A percentile compares a stretch with the other conserved stretches of the same genome.
phyloP scores from a whole-genome alignment of 257 asterid species.

The Fraxinus cuspidata region DNA sequence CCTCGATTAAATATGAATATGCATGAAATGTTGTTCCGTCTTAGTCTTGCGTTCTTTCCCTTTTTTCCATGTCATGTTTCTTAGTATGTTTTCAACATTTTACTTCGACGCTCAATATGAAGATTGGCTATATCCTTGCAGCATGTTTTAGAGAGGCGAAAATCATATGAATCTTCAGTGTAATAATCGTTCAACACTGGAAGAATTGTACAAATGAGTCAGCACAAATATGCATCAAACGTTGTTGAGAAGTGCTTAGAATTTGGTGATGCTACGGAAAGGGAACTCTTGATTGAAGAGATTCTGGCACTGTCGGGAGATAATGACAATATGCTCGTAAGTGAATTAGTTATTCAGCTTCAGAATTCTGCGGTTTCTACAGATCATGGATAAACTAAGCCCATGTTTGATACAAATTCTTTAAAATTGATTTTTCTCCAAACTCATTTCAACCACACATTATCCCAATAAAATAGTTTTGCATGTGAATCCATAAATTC shows the following conservation, averaged over 20 bases:
- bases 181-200: too few species aligned
- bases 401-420: too few species aligned
- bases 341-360: conserved; percentile 18
- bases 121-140: conserved; percentile 35
- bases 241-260: conserved; percentile 83
- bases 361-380: not conserved
- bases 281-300: conserved; percentile 48
- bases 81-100: conserved; percentile 5
- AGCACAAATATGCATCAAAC: conserved; percentile 86
- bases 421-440: too few species aligned
- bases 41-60: not conserved
- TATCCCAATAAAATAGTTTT: too few species aligned
- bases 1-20: not conserved
- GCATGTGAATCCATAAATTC: too few species aligned
- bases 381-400: not conserved
- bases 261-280: conserved; percentile 34
- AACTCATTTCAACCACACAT: too few species aligned
- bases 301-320: conserved; percentile 36
- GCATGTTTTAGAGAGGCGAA: conserved; percentile 85
- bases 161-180: conserved; percentile 64
- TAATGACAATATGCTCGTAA: conserved; percentile 65
- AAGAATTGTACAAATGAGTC: conserved; percentile 70
- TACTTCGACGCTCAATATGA: not conserved
- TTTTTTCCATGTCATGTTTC: not conserved
- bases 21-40: not conserved